Percentiles rank a stretch among this genome's conserved stretches.
Conservation (phyloP, 441 rosid species). For the Manihot esculenta region DNA sequence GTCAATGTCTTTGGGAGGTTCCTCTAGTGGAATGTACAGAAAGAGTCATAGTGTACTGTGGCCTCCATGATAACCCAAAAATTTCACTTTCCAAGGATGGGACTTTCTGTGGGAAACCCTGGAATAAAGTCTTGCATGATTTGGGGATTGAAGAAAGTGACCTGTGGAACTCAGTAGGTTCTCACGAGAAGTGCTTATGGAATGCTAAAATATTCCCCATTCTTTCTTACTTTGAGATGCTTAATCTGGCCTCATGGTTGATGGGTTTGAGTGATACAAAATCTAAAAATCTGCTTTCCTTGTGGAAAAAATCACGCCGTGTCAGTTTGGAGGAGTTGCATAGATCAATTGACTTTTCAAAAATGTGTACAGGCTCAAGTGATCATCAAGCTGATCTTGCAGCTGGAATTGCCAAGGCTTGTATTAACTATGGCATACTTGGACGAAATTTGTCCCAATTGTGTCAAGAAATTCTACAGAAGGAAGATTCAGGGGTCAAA, state of each 20-base stretch:
- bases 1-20: constrained; percentile 98
- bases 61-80: constrained; percentile 95
- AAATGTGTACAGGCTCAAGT: constrained; percentile 81
- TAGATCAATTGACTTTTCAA: constrained; percentile 76
- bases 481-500: constrained; percentile 53
- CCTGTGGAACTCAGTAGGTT: constrained; percentile 56
- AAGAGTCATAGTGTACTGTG: constrained; percentile 77
- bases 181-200: constrained; percentile 84
- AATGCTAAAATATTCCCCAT: constrained; percentile 84
- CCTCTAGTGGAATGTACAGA: constrained; percentile 68
- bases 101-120: constrained; percentile 93
- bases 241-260: constrained; percentile 74
- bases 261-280: constrained; percentile 69
- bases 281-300: constrained; percentile 39
- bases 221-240: constrained; percentile 75
- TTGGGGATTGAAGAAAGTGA: constrained; percentile 70
- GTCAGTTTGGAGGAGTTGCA: constrained; percentile 97
- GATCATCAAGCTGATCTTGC: constrained; percentile 93
- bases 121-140: constrained; percentile 70
- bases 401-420: constrained; percentile 88
- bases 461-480: constrained; percentile 81
- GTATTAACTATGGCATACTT: constrained; percentile 84
- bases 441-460: constrained; percentile 78
- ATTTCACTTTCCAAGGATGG: constrained; percentile 55
- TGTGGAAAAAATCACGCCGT: constrained; percentile 76